These are phyloP conservation scores for Chlorella sp. DNA, from an alignment of 139 green algal species.

Conservation along the genomic window DNA sequence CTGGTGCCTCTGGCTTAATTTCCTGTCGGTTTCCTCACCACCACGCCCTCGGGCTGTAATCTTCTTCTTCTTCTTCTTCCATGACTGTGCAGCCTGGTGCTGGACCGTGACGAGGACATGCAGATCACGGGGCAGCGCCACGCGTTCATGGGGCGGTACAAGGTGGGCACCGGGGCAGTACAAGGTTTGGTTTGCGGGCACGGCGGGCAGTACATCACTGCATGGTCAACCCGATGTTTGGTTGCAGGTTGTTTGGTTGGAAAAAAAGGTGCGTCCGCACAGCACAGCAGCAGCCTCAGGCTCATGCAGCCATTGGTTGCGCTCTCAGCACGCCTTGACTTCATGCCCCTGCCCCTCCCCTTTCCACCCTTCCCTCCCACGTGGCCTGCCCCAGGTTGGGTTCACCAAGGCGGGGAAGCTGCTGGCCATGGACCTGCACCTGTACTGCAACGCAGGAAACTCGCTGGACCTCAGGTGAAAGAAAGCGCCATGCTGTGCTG, in stretches of 20 bases:
- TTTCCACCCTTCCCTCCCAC: not conserved
- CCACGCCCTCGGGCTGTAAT: too few relatives aligned
- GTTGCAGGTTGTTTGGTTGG: too few relatives aligned
- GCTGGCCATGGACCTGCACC: slow-evolving; percentile 78
- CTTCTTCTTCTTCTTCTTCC: too few relatives aligned
- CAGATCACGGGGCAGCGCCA: slow-evolving; percentile 89
- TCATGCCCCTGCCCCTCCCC: not conserved
- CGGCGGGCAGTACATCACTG: too few relatives aligned
- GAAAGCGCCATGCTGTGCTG: too few relatives aligned
- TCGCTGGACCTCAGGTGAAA: slow-evolving; percentile 81
- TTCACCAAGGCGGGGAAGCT: slow-evolving; percentile 73
- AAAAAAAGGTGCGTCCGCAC: too few relatives aligned
- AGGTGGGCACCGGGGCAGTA: slow-evolving; percentile 42
- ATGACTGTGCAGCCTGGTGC: slow-evolving; percentile 20
- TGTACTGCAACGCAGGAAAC: slow-evolving; percentile 94
- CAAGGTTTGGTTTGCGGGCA: too few relatives aligned
- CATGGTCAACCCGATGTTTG: too few relatives aligned
- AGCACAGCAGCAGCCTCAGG: too few relatives aligned
- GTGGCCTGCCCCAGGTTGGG: slow-evolving; percentile 59
- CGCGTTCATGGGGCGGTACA: slow-evolving; percentile 86
- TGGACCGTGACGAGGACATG: slow-evolving; percentile 97
- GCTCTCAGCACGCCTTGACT: not conserved
- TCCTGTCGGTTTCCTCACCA: too few relatives aligned
- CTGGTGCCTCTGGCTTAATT: not conserved
- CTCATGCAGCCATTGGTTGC: too few relatives aligned